A percentile compares a stretch with the other conserved stretches of the same genome.
Evolutionary conservation across 768 basidiomycete species (phyloP).

Genomic region (Termitomyces sp.): DNA sequence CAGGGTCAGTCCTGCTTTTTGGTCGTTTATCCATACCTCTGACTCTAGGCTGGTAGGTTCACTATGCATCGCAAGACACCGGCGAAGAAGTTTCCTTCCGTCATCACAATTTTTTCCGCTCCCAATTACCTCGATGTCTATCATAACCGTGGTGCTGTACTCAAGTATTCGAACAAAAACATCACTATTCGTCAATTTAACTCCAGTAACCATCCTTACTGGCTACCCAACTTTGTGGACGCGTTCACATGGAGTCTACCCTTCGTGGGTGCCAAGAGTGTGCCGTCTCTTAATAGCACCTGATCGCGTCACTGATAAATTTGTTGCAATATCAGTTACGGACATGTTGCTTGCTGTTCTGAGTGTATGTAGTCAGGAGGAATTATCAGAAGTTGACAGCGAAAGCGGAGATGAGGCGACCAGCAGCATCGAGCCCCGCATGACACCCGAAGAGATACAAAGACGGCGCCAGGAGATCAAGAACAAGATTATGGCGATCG

Average conservation of each 20-base stretch:
- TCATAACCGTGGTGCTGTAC: conserved; percentile 93
- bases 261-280: conserved; percentile 96
- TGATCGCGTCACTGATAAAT: neutral
- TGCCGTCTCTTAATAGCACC: conserved; percentile 16
- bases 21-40: neutral
- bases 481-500: conserved; percentile 92
- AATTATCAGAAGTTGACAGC: conserved; percentile 58
- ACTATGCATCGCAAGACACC: conserved; percentile 96
- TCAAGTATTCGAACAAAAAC: conserved; percentile 95
- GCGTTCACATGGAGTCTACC: conserved; percentile 98
- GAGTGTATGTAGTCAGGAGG: conserved; percentile 90
- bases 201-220: conserved; percentile 79
- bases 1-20: conserved; percentile 52
- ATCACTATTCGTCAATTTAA: conserved; percentile 93
- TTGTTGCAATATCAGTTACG: conserved; percentile 53
- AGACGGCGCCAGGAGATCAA: conserved; percentile 74
- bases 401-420: conserved; percentile 30
- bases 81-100: conserved; percentile 90
- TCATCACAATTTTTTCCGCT: conserved; percentile 97
- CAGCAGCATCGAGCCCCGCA: conserved; percentile 18
- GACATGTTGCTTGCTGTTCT: conserved; percentile 97
- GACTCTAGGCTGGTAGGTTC: conserved; percentile 40
- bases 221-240: conserved; percentile 97
- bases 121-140: conserved; percentile 97
- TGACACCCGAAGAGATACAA: conserved; percentile 35